Percentiles rank a stretch among this genome's conserved stretches.
These are phyloP conservation scores for Thecaphora thlaspeos DNA, from an alignment of 1,284 basidiomycete species.

Conservation along the genomic window DNA sequence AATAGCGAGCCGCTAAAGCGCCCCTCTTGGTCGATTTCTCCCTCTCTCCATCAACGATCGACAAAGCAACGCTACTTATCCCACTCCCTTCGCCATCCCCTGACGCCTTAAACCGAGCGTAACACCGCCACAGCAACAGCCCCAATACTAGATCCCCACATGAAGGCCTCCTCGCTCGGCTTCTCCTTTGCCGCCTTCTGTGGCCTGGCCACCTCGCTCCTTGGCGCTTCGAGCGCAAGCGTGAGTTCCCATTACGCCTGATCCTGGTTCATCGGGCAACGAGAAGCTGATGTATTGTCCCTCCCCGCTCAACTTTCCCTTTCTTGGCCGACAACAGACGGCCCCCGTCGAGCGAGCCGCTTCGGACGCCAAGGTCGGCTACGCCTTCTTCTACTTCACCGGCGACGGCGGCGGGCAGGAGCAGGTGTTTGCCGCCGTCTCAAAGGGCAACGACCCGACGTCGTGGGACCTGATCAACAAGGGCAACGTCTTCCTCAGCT, in stretches of 20 bases:
- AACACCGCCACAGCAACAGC: too few species aligned
- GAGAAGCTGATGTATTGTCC: too few species aligned
- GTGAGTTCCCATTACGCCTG: neutral
- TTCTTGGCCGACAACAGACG: neutral
- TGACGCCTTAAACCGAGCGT: too few species aligned
- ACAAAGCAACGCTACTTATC: too few species aligned
- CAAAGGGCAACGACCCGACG: slow-evolving; percentile 7
- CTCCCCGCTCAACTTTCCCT: too few species aligned
- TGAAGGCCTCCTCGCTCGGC: too few species aligned
- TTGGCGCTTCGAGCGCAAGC: neutral
- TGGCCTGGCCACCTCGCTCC: neutral
- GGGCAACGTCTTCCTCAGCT: slow-evolving; percentile 10
- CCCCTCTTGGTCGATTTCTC: too few species aligned
- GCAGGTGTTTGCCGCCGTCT: slow-evolving; percentile 11
- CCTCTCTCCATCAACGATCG: too few species aligned
- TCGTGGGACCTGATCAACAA: slow-evolving; percentile 12
- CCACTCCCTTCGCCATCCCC: too few species aligned
- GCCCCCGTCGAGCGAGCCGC: neutral
- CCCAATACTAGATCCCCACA: too few species aligned
- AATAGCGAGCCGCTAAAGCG: too few species aligned
- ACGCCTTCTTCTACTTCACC: slow-evolving; percentile 18
- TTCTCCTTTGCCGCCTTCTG: neutral
- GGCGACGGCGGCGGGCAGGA: slow-evolving; percentile 12
- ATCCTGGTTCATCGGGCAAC: too few species aligned
- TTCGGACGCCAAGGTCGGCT: slow-evolving; percentile 5